Evolutionary conservation across 352 stramenopile species (phyloP), one percentile per base, ranked within the genome.

Genomic region (Halophytophthora polymorphica): DNA sequence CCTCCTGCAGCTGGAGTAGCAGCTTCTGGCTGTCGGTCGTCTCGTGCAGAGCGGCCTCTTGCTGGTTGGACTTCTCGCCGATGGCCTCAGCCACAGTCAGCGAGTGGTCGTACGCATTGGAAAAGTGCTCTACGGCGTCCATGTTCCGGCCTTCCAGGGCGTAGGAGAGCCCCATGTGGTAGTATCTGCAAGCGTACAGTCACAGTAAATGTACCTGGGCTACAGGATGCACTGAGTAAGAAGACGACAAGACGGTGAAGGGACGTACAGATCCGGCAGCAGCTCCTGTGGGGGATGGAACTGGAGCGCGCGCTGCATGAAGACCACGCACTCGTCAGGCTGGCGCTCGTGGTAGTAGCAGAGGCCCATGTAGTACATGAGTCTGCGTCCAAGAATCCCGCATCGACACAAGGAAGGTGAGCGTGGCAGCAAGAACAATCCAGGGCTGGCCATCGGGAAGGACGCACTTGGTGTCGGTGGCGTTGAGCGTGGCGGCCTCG

Each of bases 121-220:
- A 90, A 33, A 93, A 90, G 45, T 74, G 56, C 53, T 90, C 77
- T 14, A 91, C 71, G n/a, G 82, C 82, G 11, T 66, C 43, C 38
- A 87, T 88, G 53, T 83, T 71, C 5, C 65, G 44, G 12, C 68
- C 49, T 38, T 78, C 49, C 11, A 75, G 65, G 2, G 82, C 82
- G 17, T 73, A 62, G 8, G 75, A 77, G 28, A 94, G 59, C 4
- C 82, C 82, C 35, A 89, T 72, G 45, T 71, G 71, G 58, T 92
- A 94, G 50, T 87, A 69, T n/a, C 77, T 93, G 40, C 22, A n/a
- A 2, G 14, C 15, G 15, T 18, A 34, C 10, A 15, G n/a, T n/a
- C 22, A 41, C 40, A 56, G 31, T 2, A 17, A 38, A 15, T 17
- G 17, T 52, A 28, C 43, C 31, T 31, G 13, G 40, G 6, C 19